phyloP scores from a whole-genome alignment of 495 filamentous ascomycete genomes.

The Pseudoneurospora amorphoporcata region DNA sequence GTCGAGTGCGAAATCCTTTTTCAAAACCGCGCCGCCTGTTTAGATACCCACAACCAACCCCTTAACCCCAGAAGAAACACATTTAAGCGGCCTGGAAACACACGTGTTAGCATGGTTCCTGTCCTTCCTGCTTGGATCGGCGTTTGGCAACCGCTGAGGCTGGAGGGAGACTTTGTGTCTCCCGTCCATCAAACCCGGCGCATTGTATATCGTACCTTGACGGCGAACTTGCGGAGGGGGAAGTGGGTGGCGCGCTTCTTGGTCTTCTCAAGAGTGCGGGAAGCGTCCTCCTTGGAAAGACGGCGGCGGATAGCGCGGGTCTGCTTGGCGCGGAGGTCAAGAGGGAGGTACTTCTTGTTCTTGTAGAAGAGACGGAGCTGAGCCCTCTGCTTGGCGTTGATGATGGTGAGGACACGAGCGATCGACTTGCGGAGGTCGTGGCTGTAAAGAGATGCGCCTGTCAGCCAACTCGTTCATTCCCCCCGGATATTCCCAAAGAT shows the following conservation, averaged over 20 bases:
- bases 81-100: constrained; percentile 17
- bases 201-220: constrained; percentile 62
- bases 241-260: constrained; percentile 93
- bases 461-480: constrained; percentile 8
- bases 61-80: constrained; percentile 13
- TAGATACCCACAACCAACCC: constrained; percentile 23
- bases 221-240: constrained; percentile 94
- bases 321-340: constrained; percentile 94
- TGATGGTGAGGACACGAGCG: constrained; percentile 94
- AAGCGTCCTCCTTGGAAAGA: constrained; percentile 80
- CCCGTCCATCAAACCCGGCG: not conserved
- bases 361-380: constrained; percentile 99
- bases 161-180: not conserved
- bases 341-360: constrained; percentile 95
- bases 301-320: constrained; percentile 91
- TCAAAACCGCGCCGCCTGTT: constrained; percentile 24
- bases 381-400: constrained; percentile 96
- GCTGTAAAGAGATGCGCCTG: constrained; percentile 37
- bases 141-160: not conserved
- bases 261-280: constrained; percentile 73
- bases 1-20: constrained; percentile 25
- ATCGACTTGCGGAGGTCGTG: constrained; percentile 99
- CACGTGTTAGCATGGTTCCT: constrained; percentile 12
- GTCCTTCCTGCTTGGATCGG: not conserved
- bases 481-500: not conserved